Evolutionary conservation across 805 yeast genomes (phyloP).

Genomic region (Saccharomycopsis lassenensis): DNA sequence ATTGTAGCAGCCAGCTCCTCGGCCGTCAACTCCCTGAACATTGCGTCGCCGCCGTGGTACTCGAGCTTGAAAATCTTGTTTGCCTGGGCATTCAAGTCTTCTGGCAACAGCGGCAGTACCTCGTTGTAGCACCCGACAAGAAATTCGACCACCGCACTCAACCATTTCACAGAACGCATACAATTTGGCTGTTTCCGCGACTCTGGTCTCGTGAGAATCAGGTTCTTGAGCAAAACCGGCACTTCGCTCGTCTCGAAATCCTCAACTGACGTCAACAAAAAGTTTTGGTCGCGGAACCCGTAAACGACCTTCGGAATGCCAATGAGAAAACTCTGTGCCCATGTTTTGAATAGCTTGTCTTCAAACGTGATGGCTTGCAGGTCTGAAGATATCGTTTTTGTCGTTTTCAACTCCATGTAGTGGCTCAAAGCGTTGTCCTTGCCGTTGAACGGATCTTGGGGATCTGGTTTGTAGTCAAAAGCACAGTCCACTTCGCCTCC

Average conservation of each 20-base stretch:
- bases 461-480: slow-evolving; percentile 62
- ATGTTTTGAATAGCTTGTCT: slow-evolving; percentile 61
- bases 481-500: slow-evolving; percentile 93
- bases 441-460: slow-evolving; percentile 21
- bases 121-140: no score
- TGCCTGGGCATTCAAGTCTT: no score
- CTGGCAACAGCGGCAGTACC: no score
- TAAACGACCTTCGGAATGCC: slow-evolving; percentile 76
- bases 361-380: slow-evolving; percentile 59
- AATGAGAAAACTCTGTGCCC: slow-evolving; percentile 89
- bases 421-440: slow-evolving; percentile 44
- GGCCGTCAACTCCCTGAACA: no score
- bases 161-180: slow-evolving; percentile 72
- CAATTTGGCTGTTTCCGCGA: slow-evolving; percentile 42
- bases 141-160: slow-evolving; percentile 73
- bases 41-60: no score
- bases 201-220: slow-evolving; percentile 29
- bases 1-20: no score
- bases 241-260: slow-evolving; percentile 67
- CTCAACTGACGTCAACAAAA: slow-evolving; percentile 59
- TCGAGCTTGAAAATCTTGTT: no score
- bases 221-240: slow-evolving; percentile 54
- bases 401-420: slow-evolving; percentile 79
- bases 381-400: slow-evolving; percentile 42
- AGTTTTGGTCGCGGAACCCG: slow-evolving; percentile 75